phyloP scores from a whole-genome alignment of 2,329 filamentous ascomycete genomes.

The Penicillium digitatum region DNA sequence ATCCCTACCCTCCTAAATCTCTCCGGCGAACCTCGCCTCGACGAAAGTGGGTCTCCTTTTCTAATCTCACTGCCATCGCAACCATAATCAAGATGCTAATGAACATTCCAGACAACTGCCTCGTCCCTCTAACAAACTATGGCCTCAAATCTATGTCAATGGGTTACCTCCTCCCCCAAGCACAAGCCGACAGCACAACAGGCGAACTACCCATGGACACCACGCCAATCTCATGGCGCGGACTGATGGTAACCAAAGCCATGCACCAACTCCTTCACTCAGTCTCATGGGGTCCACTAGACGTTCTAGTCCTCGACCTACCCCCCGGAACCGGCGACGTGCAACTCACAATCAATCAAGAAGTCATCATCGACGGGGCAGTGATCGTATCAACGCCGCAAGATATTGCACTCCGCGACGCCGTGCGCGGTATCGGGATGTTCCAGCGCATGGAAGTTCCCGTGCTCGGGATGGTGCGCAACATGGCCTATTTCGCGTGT shows the following conservation, averaged over 20 bases:
- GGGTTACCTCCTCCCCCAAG: slow-evolving; percentile 71
- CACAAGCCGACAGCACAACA: slow-evolving; percentile 25
- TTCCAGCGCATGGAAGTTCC: slow-evolving; percentile 80
- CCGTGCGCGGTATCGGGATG: slow-evolving; percentile 86
- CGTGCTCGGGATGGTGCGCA: slow-evolving; percentile 79
- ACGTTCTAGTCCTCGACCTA: slow-evolving; percentile 83
- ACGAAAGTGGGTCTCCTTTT: slow-evolving; percentile 57
- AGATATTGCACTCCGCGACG: slow-evolving; percentile 86
- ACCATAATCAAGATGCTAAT: slow-evolving; percentile 2
- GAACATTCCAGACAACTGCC: slow-evolving; percentile 45
- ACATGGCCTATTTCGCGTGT: slow-evolving; percentile 83
- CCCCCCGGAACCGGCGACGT: slow-evolving; percentile 94
- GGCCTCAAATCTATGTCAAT: slow-evolving; percentile 98
- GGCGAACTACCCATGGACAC: slow-evolving; percentile 40
- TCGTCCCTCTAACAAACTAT: slow-evolving; percentile 87
- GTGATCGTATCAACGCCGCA: slow-evolving; percentile 92
- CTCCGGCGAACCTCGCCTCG: slow-evolving; percentile 71
- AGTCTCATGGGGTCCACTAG: slow-evolving; percentile 86
- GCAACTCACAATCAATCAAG: slow-evolving; percentile 94
- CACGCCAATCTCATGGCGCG: slow-evolving; percentile 88
- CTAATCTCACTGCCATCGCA: background rate
- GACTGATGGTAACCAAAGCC: slow-evolving; percentile 96
- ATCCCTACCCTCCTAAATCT: slow-evolving; percentile 87
- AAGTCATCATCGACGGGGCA: slow-evolving; percentile 77
- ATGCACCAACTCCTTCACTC: slow-evolving; percentile 92